Evolutionary conservation across 1,284 basidiomycete genomes (phyloP).

Genomic region (Xerocomus minutiporus): DNA sequence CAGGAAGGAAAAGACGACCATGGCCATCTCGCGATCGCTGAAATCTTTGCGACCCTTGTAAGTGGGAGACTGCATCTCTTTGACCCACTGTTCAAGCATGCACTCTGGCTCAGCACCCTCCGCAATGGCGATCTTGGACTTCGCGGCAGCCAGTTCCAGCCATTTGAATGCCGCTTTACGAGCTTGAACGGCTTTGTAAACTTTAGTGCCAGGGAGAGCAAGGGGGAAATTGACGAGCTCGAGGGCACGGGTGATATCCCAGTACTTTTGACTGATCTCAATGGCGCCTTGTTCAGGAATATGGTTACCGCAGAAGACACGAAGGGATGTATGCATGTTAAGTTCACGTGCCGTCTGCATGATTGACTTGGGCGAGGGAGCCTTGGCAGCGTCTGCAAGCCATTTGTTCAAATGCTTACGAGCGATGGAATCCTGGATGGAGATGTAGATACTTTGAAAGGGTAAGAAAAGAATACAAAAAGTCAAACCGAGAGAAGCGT

Average conservation of each 20-base stretch:
- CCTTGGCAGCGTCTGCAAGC: slow-evolving; percentile 54
- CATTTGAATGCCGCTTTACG: slow-evolving; percentile 86
- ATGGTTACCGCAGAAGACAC: slow-evolving; percentile 92
- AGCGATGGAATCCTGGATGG: slow-evolving; percentile 83
- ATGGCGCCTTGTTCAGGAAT: slow-evolving; percentile 74
- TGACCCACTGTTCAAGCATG: slow-evolving; percentile 91
- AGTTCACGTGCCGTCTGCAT: slow-evolving; percentile 91
- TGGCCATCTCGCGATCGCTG: slow-evolving; percentile 91
- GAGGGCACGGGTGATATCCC: slow-evolving; percentile 91
- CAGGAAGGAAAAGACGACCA: slow-evolving; percentile 94
- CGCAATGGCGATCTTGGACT: slow-evolving; percentile 83
- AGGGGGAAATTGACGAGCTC: slow-evolving; percentile 99
- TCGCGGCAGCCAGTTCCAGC: slow-evolving; percentile 76
- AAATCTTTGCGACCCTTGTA: slow-evolving; percentile 86
- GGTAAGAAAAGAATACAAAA: slow-evolving; percentile 6
- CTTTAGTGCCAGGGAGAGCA: slow-evolving; percentile 93
- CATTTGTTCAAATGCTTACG: slow-evolving; percentile 74
- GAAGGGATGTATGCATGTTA: slow-evolving; percentile 97
- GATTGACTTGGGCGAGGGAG: slow-evolving; percentile 58
- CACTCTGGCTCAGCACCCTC: slow-evolving; percentile 81
- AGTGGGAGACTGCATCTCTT: slow-evolving; percentile 63
- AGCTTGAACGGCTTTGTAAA: slow-evolving; percentile 92
- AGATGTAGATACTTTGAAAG: slow-evolving; percentile 71
- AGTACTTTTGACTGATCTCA: slow-evolving; percentile 92
- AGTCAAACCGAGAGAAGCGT: slow-evolving; percentile 22